These are phyloP conservation scores for Blastocladiella britannica DNA, from an alignment of 192 early-diverging fungal species.

Conservation along the genomic window DNA sequence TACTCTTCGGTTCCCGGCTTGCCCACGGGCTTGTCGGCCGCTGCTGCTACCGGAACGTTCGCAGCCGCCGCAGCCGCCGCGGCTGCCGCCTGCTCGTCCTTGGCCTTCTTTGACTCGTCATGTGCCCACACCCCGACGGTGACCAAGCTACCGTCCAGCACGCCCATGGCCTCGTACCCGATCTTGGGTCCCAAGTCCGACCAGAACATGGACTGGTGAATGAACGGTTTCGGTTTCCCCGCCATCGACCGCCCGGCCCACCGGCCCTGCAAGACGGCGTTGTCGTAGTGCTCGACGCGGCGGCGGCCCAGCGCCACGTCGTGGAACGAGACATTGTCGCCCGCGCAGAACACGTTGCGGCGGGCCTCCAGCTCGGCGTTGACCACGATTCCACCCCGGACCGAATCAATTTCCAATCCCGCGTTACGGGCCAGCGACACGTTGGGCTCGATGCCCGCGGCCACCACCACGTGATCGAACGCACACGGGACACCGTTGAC, in stretches of 20 bases:
- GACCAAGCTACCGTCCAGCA: conserved; percentile 27
- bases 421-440: conserved; percentile 30
- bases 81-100: conserved; percentile 17
- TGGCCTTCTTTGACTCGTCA: conserved; percentile 5
- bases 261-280: conserved; percentile 34
- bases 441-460: conserved; percentile 37
- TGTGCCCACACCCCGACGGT: conserved; percentile 46
- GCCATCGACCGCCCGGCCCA: conserved; percentile 39
- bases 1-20: conserved; percentile 22
- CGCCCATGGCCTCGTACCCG: conserved; percentile 39
- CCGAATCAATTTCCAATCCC: conserved; percentile 36
- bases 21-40: conserved; percentile 11
- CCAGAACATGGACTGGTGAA: conserved; percentile 45
- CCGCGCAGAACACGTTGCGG: conserved; percentile 37
- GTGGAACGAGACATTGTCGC: conserved; percentile 41
- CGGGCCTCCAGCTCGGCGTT: conserved; percentile 45
- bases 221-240: conserved; percentile 24
- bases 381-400: conserved; percentile 32
- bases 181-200: conserved; percentile 35
- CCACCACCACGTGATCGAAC: conserved; percentile 39
- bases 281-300: conserved; percentile 44
- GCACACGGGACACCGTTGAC: conserved; percentile 15
- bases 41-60: conserved; percentile 9
- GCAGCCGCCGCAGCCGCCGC: conserved; percentile 10
- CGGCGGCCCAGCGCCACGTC: conserved; percentile 40